These are phyloP conservation scores for Trichoderma endophyticum DNA, from an alignment of 2,329 filamentous ascomycete genomes.

Conservation along the genomic window DNA sequence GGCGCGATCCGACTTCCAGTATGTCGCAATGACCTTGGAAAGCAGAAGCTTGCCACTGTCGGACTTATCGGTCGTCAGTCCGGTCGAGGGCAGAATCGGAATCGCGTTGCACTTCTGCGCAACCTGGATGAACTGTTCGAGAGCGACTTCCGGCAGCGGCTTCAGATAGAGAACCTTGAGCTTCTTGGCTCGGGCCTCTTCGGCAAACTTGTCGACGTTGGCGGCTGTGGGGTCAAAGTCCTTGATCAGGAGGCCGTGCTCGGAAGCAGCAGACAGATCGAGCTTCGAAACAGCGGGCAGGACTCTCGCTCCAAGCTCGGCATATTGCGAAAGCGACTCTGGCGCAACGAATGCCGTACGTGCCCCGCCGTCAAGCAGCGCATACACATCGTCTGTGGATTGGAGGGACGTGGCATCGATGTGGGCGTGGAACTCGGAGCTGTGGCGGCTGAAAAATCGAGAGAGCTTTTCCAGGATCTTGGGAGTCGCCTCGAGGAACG, in stretches of 20 bases:
- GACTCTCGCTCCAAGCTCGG: slow-evolving; percentile 55
- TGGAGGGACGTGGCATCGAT: slow-evolving; percentile 72
- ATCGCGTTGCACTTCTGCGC: slow-evolving; percentile 56
- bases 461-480: slow-evolving; percentile 46
- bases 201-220: slow-evolving; percentile 43
- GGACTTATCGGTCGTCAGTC: slow-evolving; percentile 65
- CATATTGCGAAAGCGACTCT: slow-evolving; percentile 60
- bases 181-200: slow-evolving; percentile 45
- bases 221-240: slow-evolving; percentile 46
- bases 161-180: slow-evolving; percentile 50
- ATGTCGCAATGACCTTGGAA: slow-evolving; percentile 67
- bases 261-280: slow-evolving; percentile 44
- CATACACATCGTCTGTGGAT: slow-evolving; percentile 69
- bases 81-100: slow-evolving; percentile 69
- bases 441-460: slow-evolving; percentile 48
- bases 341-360: slow-evolving; percentile 78
- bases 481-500: slow-evolving; percentile 55
- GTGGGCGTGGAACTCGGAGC: slow-evolving; percentile 59
- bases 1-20: slow-evolving; percentile 75
- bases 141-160: slow-evolving; percentile 44
- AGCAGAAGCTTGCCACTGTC: slow-evolving; percentile 56
- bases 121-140: slow-evolving; percentile 46
- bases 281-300: slow-evolving; percentile 49
- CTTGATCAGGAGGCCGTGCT: slow-evolving; percentile 51
- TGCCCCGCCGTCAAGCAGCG: slow-evolving; percentile 81